Percentiles rank a stretch among this genome's conserved stretches.
phyloP scores from a whole-genome alignment of 2,329 filamentous ascomycete genomes.

The Acephala macrosclerotiorum region DNA sequence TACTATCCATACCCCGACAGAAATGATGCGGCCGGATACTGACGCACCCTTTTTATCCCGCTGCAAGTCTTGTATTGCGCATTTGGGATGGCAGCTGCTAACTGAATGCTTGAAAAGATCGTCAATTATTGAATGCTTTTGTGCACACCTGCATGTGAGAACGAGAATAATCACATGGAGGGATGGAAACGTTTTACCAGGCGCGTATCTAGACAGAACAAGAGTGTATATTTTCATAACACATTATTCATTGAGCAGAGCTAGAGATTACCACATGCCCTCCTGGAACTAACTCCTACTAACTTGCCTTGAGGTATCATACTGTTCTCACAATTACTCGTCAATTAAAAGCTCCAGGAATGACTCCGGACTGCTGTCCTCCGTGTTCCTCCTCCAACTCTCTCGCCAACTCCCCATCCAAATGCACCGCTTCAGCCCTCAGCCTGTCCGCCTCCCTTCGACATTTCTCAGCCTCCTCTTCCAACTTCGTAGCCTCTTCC shows the following conservation, averaged over 20 bases:
- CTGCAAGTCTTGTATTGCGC: too few relatives aligned
- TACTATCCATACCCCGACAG: too few relatives aligned
- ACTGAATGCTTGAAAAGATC: too few relatives aligned
- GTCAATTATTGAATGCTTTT: too few relatives aligned
- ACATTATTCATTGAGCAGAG: constrained; percentile 1
- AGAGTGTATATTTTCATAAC: too few relatives aligned
- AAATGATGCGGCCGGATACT: too few relatives aligned
- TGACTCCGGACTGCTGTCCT: constrained; percentile 17
- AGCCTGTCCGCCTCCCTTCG: constrained; percentile 37
- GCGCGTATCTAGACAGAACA: too few relatives aligned
- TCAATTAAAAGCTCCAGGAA: constrained; percentile 20
- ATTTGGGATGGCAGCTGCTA: too few relatives aligned
- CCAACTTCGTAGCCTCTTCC: constrained; percentile 30
- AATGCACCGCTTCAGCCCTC: constrained; percentile 34
- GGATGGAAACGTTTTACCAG: too few relatives aligned
- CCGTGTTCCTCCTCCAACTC: constrained; percentile 31
- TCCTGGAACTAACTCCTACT: not conserved
- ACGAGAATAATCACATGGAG: too few relatives aligned
- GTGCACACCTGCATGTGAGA: too few relatives aligned
- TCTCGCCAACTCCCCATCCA: constrained; percentile 39
- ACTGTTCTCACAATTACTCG: not conserved
- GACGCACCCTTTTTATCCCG: too few relatives aligned
- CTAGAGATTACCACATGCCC: not conserved
- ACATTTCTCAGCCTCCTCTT: constrained; percentile 36
- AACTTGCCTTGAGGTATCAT: not conserved